Evolutionary conservation across 78 protist genomes (phyloP).

Genomic region (Tieghemostelium lacteum): DNA sequence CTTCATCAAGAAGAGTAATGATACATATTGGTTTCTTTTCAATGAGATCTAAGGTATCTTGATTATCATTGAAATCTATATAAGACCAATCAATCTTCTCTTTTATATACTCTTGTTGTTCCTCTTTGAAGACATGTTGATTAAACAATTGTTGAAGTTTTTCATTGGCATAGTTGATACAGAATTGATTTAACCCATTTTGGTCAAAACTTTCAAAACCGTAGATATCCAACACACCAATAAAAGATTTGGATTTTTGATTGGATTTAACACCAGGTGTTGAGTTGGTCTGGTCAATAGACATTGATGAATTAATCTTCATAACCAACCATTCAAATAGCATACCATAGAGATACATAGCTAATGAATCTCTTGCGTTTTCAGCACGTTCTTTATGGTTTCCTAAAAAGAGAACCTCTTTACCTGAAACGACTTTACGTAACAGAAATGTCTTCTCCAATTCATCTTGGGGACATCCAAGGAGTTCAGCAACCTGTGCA

Average conservation of each 20-base stretch:
- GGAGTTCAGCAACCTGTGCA: slow-evolving; percentile 7
- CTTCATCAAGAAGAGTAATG: slow-evolving; percentile 92
- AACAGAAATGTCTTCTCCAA: slow-evolving; percentile 31
- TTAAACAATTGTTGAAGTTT: slow-evolving; percentile 91
- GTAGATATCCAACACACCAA: slow-evolving; percentile 97
- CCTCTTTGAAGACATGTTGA: slow-evolving; percentile 88
- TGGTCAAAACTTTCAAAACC: slow-evolving; percentile 96
- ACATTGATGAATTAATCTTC: slow-evolving; percentile 56
- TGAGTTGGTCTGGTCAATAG: background rate
- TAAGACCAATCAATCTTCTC: slow-evolving; percentile 91
- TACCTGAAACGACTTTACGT: slow-evolving; percentile 67
- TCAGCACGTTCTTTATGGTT: slow-evolving; percentile 78
- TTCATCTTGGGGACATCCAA: slow-evolving; percentile 54
- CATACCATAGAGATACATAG: slow-evolving; percentile 52
- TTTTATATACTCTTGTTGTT: slow-evolving; percentile 87
- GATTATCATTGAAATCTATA: slow-evolving; percentile 90
- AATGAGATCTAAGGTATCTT: slow-evolving; percentile 87
- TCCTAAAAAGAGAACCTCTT: slow-evolving; percentile 8
- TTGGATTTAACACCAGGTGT: background rate
- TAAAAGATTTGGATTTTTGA: slow-evolving; percentile 34
- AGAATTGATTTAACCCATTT: slow-evolving; percentile 94
- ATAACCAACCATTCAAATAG: slow-evolving; percentile 86
- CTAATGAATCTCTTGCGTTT: slow-evolving; percentile 70
- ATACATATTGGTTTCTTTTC: slow-evolving; percentile 88
- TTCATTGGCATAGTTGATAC: slow-evolving; percentile 96